Conservation (phyloP, 192 early-diverging fungal genomes). For the Diversispora eburnea region DNA sequence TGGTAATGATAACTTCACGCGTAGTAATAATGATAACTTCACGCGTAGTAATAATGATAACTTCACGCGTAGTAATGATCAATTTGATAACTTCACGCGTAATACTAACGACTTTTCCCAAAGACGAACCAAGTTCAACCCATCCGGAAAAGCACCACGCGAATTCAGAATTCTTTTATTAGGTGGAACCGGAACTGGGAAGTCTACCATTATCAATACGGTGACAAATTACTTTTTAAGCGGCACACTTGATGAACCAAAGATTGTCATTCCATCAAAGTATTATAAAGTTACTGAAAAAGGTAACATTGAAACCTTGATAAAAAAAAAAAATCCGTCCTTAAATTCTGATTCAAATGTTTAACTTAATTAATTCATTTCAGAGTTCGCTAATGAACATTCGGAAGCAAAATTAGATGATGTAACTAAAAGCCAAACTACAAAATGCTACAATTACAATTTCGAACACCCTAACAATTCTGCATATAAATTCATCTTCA, state of each 20-base stretch:
- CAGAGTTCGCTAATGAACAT: background rate
- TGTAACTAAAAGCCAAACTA: slow-evolving; percentile 20
- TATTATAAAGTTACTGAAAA: slow-evolving; percentile 5
- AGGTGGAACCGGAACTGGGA: slow-evolving; percentile 11
- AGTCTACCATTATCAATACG: slow-evolving; percentile 18
- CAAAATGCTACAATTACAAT: background rate
- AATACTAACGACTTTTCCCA: background rate
- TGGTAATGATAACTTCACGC: background rate
- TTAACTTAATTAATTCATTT: background rate
- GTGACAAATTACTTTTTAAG: slow-evolving; percentile 15
- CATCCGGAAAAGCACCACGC: background rate
- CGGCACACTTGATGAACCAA: slow-evolving; percentile 10
- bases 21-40: background rate
- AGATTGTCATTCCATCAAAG: slow-evolving; percentile 19
- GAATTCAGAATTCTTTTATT: slow-evolving; percentile 20
- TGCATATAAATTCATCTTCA: slow-evolving; percentile 9
- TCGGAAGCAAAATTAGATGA: background rate
- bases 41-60: too few relatives aligned
- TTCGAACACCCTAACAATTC: slow-evolving; percentile 12
- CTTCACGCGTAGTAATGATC: background rate
- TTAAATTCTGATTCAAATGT: background rate
- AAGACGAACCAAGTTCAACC: background rate
- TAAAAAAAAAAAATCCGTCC: background rate
- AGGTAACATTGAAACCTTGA: background rate
- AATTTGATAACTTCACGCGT: background rate